Evolutionary conservation across 352 stramenopile genomes (phyloP), one percentile per base, ranked within the genome.

Genomic region (Globisporangium nunn): DNA sequence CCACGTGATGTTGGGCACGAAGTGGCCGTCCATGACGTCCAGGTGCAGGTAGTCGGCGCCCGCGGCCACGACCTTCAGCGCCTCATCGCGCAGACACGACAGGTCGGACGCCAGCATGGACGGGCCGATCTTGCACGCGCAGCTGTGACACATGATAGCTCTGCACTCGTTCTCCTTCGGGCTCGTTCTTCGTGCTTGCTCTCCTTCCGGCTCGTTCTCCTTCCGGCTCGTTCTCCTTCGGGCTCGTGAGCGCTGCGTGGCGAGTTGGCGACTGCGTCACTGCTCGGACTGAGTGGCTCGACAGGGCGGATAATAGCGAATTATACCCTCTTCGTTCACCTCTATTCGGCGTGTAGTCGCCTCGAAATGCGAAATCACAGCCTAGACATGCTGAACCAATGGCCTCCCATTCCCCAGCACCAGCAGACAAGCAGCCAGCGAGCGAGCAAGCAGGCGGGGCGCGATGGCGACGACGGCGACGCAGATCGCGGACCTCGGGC

Each of bases 21-120:
- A 99, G 72, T 99, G 96, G 41, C 96, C 96, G 75, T 99, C 96
- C 96, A 99, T 99, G 41, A 99, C 88, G 75, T 99, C 96, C 63
- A 99, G 66, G 70, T 99, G 96, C 37, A 99, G 74, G 74, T 96
- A 98, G 75, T 98, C 93, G 46, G 95, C 95, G 28, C 95, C 94
- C 0, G 85, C 79, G 7, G 71, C 68, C 43, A 98, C 70, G n/a
- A 98, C 87, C 57, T 93, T 87, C 37, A 91, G 73, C 18, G 89
- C 75, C 67, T 98, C 95, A 35, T 92, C 79, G 49, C 95, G 94
- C 50, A 98, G 74, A 59, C 87, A 88, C 50, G 93, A 95, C 51
- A 99, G 78, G 67, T 99, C 96, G 43, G 88, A 98, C 50, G 93
- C 90, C 40, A 98, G 71, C 56, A 98, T 78, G 40, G 91, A 98